These are phyloP conservation scores for Angomonas ambiguus DNA, from an alignment of 208 protist genomes.

Conservation along the genomic window DNA sequence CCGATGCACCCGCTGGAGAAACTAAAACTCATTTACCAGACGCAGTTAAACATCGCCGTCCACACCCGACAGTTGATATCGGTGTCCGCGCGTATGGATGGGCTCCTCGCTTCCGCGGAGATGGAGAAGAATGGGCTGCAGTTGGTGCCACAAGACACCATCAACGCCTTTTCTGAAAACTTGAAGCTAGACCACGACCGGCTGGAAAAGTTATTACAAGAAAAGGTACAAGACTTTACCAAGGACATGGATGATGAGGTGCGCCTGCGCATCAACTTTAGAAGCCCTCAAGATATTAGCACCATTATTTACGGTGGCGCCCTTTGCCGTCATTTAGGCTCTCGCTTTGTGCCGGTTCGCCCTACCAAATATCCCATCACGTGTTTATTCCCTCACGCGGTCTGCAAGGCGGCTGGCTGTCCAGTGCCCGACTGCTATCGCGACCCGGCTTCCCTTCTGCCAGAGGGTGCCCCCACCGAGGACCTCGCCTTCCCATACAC, in stretches of 20 bases:
- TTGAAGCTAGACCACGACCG: conserved; percentile 63
- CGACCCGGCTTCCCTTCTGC: conserved; percentile 42
- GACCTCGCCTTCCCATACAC: conserved; percentile 16
- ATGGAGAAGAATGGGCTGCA: conserved; percentile 88
- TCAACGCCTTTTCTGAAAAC: conserved; percentile 58
- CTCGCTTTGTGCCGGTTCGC: conserved; percentile 60
- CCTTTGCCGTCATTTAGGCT: conserved; percentile 73
- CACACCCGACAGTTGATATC: conserved; percentile 75
- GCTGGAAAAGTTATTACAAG: conserved; percentile 78
- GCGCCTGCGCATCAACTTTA: conserved; percentile 81
- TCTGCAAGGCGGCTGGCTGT: conserved; percentile 64
- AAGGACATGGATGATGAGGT: conserved; percentile 80
- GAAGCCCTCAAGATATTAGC: conserved; percentile 85
- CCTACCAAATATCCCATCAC: conserved; percentile 56
- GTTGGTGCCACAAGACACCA: conserved; percentile 59
- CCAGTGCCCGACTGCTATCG: conserved; percentile 59
- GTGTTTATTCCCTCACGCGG: conserved; percentile 69
- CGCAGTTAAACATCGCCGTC: conserved; percentile 81
- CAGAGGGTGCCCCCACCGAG: conserved; percentile 4
- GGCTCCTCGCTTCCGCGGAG: conserved; percentile 84
- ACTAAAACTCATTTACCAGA: conserved; percentile 86
- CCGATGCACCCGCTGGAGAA: conserved; percentile 72
- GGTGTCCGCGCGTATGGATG: conserved; percentile 88
- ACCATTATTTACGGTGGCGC: conserved; percentile 88
- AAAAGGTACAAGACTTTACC: conserved; percentile 87